Conservation (phyloP, 1,139 yeast species). For the Blastobotrys proliferans region DNA sequence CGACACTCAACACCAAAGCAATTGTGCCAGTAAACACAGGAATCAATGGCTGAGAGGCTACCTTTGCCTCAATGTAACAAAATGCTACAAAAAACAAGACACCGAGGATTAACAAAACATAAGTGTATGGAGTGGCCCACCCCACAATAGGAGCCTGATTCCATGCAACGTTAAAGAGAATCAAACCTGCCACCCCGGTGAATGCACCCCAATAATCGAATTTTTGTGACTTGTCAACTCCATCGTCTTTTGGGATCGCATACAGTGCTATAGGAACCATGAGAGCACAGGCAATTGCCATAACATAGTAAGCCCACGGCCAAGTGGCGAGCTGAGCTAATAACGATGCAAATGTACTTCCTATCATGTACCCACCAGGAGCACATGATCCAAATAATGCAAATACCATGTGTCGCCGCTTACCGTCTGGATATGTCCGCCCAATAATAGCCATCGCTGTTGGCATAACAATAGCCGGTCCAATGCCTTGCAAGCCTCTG, state of each 20-base stretch:
- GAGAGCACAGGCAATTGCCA: slow-evolving; percentile 38
- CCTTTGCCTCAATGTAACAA: slow-evolving; percentile 37
- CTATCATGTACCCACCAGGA: slow-evolving; percentile 53
- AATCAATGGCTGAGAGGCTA: slow-evolving; percentile 42
- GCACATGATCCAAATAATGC: slow-evolving; percentile 56
- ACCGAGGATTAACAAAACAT: slow-evolving; percentile 49
- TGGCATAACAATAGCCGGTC: slow-evolving; percentile 55
- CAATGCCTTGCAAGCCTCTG: slow-evolving; percentile 59
- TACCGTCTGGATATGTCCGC: slow-evolving; percentile 46
- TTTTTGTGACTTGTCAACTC: slow-evolving; percentile 12
- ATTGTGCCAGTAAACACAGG: slow-evolving; percentile 46
- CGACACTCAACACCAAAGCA: slow-evolving; percentile 45
- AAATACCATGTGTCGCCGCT: slow-evolving; percentile 42
- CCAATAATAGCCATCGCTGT: slow-evolving; percentile 55
- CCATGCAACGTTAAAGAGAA: slow-evolving; percentile 53
- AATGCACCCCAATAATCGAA: slow-evolving; percentile 49
- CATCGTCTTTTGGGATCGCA: slow-evolving; percentile 40
- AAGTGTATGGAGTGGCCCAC: slow-evolving; percentile 50
- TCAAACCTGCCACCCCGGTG: slow-evolving; percentile 46
- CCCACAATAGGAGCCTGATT: slow-evolving; percentile 62
- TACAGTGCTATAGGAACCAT: slow-evolving; percentile 37
- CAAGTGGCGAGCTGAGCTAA: slow-evolving; percentile 46
- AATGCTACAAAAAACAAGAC: slow-evolving; percentile 38
- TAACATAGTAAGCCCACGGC: slow-evolving; percentile 56
- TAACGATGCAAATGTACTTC: slow-evolving; percentile 46